Evolutionary conservation across 768 basidiomycete species (phyloP).

Genomic region (Tricholoma sp.): DNA sequence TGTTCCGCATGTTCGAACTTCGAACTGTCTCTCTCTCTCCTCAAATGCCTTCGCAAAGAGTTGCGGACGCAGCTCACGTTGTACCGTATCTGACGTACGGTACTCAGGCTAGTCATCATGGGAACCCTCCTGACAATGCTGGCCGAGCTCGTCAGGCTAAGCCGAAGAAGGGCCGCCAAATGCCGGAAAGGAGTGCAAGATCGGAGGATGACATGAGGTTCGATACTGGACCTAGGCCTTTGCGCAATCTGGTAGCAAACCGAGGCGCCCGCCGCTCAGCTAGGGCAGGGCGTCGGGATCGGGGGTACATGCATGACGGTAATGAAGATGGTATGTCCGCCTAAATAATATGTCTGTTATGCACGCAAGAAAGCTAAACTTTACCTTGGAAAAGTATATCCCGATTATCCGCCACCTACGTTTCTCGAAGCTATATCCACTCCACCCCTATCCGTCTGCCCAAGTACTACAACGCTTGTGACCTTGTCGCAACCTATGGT

Average conservation of each 20-base stretch:
- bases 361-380: background rate
- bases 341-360: background rate
- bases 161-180: slow-evolving; percentile 34
- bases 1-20: slow-evolving; percentile 29
- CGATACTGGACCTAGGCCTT: slow-evolving; percentile 35
- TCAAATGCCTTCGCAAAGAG: slow-evolving; percentile 40
- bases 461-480: slow-evolving; percentile 33
- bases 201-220: slow-evolving; percentile 44
- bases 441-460: slow-evolving; percentile 34
- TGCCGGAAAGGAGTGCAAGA: slow-evolving; percentile 35
- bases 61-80: slow-evolving; percentile 45
- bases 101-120: slow-evolving; percentile 50
- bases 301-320: slow-evolving; percentile 13
- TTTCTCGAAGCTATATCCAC: slow-evolving; percentile 65
- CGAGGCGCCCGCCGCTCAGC: slow-evolving; percentile 23
- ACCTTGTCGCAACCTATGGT: slow-evolving; percentile 15
- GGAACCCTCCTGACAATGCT: slow-evolving; percentile 46
- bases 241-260: slow-evolving; percentile 18
- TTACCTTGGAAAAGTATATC: slow-evolving; percentile 30
- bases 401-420: slow-evolving; percentile 71
- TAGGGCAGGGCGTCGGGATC: slow-evolving; percentile 20
- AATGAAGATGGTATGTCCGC: slow-evolving; percentile 18
- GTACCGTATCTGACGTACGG: slow-evolving; percentile 57
- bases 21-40: slow-evolving; percentile 27
- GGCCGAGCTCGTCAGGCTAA: slow-evolving; percentile 42